Evolutionary conservation across 2,329 filamentous ascomycete genomes (phyloP), one percentile per base, ranked within the genome.

Genomic region (Colletotrichum tanaceti): DNA sequence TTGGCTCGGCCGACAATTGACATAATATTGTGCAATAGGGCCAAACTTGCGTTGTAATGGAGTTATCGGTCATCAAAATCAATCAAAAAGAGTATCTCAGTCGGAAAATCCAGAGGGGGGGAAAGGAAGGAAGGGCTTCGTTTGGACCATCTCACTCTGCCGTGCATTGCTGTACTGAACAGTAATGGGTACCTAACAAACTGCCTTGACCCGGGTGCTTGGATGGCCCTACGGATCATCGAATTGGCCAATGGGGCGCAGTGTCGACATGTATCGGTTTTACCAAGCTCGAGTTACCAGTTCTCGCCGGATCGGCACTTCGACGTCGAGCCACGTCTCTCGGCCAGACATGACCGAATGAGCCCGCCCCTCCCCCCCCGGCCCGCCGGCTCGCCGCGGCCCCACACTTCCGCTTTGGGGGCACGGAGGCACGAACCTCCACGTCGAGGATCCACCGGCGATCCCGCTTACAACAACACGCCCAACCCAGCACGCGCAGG

Each of bases 1-100:
- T 65, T 65, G 65, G 65, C 65, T 60, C 50, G 62, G 65, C 62
- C 65, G 62, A 65, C 65, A 68, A 68, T 68, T 68, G 62, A 60
- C 65, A 65, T 65, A 65, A 68, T 68, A 60, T 50, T 65, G 62
- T 65, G 62, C 65, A 65, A 60, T 60, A 65, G 65, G 62, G 65
- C 61, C 54, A 32, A 68, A 39, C 44, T 4, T 44, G 43, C 41
- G 62, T 46, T 55, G 62, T 68, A 41, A n/a, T 54, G 65, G 65
- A 68, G 65, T 65, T 65, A 20, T 50, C 35, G 65, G 65, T 57
- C 49, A 65, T 39, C 50, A 38, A 59, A 65, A 68, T 41, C 58
- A 41, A 60, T n/a, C n/a, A n/a, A n/a, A 28, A 60, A 43, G 65
- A 62, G 47, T 52, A 57, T 46, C 22, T 52, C n/a, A 28, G 28